Evolutionary conservation across 768 basidiomycete genomes (phyloP).

Genomic region (Tylopilus rubrobrunneus): DNA sequence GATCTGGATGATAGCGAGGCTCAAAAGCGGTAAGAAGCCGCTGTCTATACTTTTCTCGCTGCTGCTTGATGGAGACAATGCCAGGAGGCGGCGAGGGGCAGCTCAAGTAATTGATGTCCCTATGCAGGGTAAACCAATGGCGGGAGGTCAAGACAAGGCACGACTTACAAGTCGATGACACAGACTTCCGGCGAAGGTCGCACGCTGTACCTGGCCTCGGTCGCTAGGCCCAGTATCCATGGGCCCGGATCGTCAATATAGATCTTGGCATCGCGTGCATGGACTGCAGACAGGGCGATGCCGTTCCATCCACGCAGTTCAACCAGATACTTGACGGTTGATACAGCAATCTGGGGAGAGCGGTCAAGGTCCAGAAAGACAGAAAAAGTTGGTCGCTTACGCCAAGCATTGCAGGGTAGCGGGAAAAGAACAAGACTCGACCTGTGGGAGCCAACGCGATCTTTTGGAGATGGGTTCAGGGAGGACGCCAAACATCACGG

Average conservation of each 20-base stretch:
- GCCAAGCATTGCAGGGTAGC: slow-evolving; percentile 89
- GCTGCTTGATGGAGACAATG: slow-evolving; percentile 70
- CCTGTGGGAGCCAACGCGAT: slow-evolving; percentile 87
- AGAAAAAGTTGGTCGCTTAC: slow-evolving; percentile 34
- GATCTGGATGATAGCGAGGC: slow-evolving; percentile 85
- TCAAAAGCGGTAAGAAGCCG: slow-evolving; percentile 76
- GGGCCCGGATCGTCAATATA: slow-evolving; percentile 96
- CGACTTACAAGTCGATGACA: slow-evolving; percentile 76
- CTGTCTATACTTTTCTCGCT: slow-evolving; percentile 76
- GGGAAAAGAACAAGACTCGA: slow-evolving; percentile 80
- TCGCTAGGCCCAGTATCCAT: slow-evolving; percentile 90
- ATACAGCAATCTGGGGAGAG: slow-evolving; percentile 70
- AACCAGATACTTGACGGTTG: slow-evolving; percentile 85
- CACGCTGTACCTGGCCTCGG: slow-evolving; percentile 77
- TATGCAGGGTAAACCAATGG: slow-evolving; percentile 24
- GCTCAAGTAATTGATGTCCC: slow-evolving; percentile 81
- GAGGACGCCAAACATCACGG: neutral
- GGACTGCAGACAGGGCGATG: slow-evolving; percentile 76
- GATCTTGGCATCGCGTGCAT: slow-evolving; percentile 87
- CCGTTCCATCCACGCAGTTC: slow-evolving; percentile 94
- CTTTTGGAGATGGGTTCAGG: slow-evolving; percentile 32
- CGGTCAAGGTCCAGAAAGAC: neutral
- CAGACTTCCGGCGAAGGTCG: slow-evolving; percentile 78
- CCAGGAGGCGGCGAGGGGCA: slow-evolving; percentile 78
- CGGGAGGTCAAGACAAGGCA: neutral